Percentiles rank a stretch among this genome's conserved stretches.
These are phyloP conservation scores for Gossypium trilobum DNA, from an alignment of 441 rosid genomes.

Conservation along the genomic window DNA sequence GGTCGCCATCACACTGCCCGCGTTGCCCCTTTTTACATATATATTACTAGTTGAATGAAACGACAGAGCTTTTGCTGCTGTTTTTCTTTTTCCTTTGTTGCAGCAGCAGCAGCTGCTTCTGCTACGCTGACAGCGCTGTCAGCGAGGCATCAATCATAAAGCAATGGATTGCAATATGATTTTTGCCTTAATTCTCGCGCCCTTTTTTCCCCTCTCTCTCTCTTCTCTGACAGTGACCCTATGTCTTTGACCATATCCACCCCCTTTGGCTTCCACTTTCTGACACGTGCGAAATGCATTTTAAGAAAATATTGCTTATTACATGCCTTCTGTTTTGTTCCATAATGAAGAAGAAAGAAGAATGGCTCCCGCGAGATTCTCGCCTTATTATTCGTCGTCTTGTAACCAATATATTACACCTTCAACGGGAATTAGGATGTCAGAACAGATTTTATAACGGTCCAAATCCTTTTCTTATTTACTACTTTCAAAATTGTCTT, in stretches of 20 bases:
- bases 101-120: not conserved
- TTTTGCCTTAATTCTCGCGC: constrained; percentile 25
- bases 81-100: not conserved
- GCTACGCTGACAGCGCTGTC: constrained; percentile 29
- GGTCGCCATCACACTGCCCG: constrained; percentile 34
- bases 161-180: constrained; percentile 56
- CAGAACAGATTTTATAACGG: not conserved
- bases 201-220: not conserved
- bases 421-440: not conserved
- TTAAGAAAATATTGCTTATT: not conserved
- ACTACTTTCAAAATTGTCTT: too few species aligned
- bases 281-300: constrained; percentile 30
- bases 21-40: constrained; percentile 12
- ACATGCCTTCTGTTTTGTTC: constrained; percentile 17
- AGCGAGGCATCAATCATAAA: constrained; percentile 58
- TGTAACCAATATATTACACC: constrained; percentile 12
- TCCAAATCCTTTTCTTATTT: not conserved
- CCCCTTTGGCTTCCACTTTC: not conserved
- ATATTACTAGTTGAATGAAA: constrained; percentile 14
- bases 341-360: not conserved
- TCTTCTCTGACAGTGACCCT: constrained; percentile 21
- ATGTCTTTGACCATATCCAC: constrained; percentile 30
- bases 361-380: constrained; percentile 55
- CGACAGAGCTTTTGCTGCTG: constrained; percentile 24
- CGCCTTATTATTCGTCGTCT: constrained; percentile 50